Evolutionary conservation across 352 stramenopile genomes (phyloP).

Genomic region (Globisporangium echinulatum): DNA sequence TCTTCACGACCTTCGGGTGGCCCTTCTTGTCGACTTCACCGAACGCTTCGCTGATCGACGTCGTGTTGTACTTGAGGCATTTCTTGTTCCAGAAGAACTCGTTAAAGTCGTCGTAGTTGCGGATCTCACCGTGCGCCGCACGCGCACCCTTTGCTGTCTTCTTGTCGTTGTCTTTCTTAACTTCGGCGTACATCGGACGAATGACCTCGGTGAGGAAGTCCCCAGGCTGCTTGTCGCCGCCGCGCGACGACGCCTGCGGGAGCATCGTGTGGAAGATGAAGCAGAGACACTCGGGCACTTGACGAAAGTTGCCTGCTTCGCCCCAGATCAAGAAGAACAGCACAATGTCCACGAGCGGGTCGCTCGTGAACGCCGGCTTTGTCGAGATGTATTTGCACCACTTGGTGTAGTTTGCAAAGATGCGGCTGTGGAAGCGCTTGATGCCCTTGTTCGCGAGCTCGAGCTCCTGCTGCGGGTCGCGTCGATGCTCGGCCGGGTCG

Average conservation of each 20-base stretch:
- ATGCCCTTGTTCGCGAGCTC: slow-evolving; percentile 73
- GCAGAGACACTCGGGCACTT: slow-evolving; percentile 72
- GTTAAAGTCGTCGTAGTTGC: slow-evolving; percentile 88
- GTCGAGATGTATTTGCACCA: slow-evolving; percentile 85
- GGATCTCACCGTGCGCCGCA: slow-evolving; percentile 65
- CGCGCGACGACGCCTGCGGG: slow-evolving; percentile 51
- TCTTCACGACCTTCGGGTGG: slow-evolving; percentile 73
- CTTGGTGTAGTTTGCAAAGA: slow-evolving; percentile 86
- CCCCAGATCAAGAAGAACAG: slow-evolving; percentile 86
- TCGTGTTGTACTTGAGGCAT: slow-evolving; percentile 71
- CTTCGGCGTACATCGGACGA: slow-evolving; percentile 70
- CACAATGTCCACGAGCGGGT: slow-evolving; percentile 70
- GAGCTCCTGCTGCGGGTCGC: slow-evolving; percentile 62
- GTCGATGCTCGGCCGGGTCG: slow-evolving; percentile 28
- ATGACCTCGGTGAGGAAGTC: slow-evolving; percentile 72
- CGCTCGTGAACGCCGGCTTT: slow-evolving; percentile 71
- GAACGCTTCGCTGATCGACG: slow-evolving; percentile 64
- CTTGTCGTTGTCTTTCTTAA: slow-evolving; percentile 87
- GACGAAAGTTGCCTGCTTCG: slow-evolving; percentile 81
- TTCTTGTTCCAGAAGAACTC: slow-evolving; percentile 88
- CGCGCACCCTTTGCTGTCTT: slow-evolving; percentile 76
- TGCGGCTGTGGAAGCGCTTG: slow-evolving; percentile 61
- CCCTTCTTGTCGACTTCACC: slow-evolving; percentile 77
- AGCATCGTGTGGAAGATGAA: slow-evolving; percentile 79
- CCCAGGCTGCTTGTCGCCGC: slow-evolving; percentile 52